phyloP scores from a whole-genome alignment of 1,284 basidiomycete genomes.

The Flammula alnicola region DNA sequence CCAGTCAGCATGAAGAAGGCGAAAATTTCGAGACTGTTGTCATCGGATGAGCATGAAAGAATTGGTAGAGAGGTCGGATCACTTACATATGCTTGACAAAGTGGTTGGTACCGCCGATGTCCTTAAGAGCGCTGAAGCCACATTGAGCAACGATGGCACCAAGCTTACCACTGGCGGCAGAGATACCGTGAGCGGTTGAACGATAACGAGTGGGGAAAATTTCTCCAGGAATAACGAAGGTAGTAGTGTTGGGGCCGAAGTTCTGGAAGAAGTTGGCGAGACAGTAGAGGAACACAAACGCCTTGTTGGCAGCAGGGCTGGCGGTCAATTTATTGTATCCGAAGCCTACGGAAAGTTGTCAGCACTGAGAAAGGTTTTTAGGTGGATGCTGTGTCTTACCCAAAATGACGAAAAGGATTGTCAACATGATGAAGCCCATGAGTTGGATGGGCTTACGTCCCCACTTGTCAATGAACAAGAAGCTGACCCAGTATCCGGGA shows the following conservation, averaged over 20 bases:
- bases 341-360: slow-evolving; percentile 54
- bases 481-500: slow-evolving; percentile 76
- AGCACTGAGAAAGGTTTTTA: no score
- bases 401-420: slow-evolving; percentile 66
- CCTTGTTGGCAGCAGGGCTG: slow-evolving; percentile 54
- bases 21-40: slow-evolving; percentile 64
- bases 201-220: slow-evolving; percentile 88
- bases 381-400: slow-evolving; percentile 44
- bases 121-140: slow-evolving; percentile 72
- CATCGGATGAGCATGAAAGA: slow-evolving; percentile 7
- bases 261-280: slow-evolving; percentile 78
- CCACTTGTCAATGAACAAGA: slow-evolving; percentile 73
- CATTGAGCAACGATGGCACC: slow-evolving; percentile 86
- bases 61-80: slow-evolving; percentile 1
- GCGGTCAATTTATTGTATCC: slow-evolving; percentile 70
- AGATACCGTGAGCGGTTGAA: slow-evolving; percentile 85
- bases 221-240: slow-evolving; percentile 84
- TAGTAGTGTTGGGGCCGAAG: slow-evolving; percentile 84
- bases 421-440: slow-evolving; percentile 77
- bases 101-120: slow-evolving; percentile 65
- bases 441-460: slow-evolving; percentile 79
- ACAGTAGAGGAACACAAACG: slow-evolving; percentile 82
- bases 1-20: slow-evolving; percentile 84
- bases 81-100: slow-evolving; percentile 70
- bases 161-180: slow-evolving; percentile 82